Evolutionary conservation across 2,329 filamentous ascomycete species (phyloP).

Genomic region (Nemania abortiva): DNA sequence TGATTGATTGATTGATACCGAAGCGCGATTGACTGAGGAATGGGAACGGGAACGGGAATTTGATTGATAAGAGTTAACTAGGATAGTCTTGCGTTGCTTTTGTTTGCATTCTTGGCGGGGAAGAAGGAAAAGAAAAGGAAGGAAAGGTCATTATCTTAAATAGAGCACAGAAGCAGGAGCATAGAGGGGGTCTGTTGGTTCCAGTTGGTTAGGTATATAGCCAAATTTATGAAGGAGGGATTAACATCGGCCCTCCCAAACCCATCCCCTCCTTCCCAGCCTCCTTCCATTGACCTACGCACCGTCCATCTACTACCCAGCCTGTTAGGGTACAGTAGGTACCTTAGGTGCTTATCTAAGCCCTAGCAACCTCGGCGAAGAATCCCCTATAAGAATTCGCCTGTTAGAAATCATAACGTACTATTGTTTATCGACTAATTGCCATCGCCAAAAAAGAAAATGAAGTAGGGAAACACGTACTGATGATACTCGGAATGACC

Average conservation of each 20-base stretch:
- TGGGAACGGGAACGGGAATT: constrained; percentile 10
- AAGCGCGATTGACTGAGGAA: constrained; percentile 7
- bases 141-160: not conserved
- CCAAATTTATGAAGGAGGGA: not conserved
- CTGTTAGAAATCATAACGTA: constrained; percentile 6
- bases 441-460: not conserved
- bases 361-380: constrained; percentile 35
- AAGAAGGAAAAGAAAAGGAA: not conserved
- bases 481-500: constrained; percentile 44
- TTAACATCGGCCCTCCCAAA: not conserved
- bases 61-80: not conserved
- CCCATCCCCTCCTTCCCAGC: not conserved
- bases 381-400: constrained; percentile 28
- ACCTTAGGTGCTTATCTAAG: too few relatives aligned
- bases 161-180: not conserved
- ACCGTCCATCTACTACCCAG: not conserved
- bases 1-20: constrained; percentile 6
- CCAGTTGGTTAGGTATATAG: not conserved
- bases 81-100: constrained; percentile 5
- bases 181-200: not conserved
- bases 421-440: too few relatives aligned
- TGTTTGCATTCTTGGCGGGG: not conserved
- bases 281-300: not conserved
- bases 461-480: not conserved
- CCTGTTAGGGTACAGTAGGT: too few relatives aligned